Evolutionary conservation across 148 eudicot species (phyloP), one percentile per base, ranked within the genome.

Genomic region (Fagopyrum homotropicum): DNA sequence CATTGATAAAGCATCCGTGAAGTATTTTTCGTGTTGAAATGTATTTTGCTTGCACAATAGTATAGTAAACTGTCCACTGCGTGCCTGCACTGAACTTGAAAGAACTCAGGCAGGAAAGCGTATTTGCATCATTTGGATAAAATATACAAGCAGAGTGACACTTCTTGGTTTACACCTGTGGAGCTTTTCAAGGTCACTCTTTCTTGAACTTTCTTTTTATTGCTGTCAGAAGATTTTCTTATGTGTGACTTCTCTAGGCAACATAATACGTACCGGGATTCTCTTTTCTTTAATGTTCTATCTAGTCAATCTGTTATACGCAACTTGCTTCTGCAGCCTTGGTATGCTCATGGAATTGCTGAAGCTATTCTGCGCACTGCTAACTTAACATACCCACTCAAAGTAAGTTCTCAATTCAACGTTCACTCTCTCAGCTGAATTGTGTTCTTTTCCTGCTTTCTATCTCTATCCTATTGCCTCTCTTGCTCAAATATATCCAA

Each of bases 271-370:
- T 26, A 40, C 9, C 6, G 5, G 64, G 35, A 66, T 15, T 66
- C 47, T 66, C 43, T 12, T 43, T 66, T 66, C 47, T 40, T 40
- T 9, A 66, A 15, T 66, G 45, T 66, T 66, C 43, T 66, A 12
- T 66, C 17, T 3, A 35, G 9, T 14, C 71, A 66, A 43, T 66
- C 47, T 40, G 19, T 43, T 40, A 66, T 66, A 40, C 5, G 56
- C 71, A 59, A 44, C 73, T 70, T 72, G 66, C 46, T 72, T 54
- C 72, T 85, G 85, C 78, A 94, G 98, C 98, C 98, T 76, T 95
- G 98, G 98, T 95, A 95, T 89, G 98, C 97, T 77, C 92, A 95
- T 80, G 93, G 89, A 71, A 92, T 95, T 82, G 98, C 98, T 79
- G 98, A 87, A 85, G 87, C 98, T 73, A 95, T 95, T 70, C 51